Conservation (phyloP, 1,284 basidiomycete genomes). For the Coniferiporia sulphurascens region DNA sequence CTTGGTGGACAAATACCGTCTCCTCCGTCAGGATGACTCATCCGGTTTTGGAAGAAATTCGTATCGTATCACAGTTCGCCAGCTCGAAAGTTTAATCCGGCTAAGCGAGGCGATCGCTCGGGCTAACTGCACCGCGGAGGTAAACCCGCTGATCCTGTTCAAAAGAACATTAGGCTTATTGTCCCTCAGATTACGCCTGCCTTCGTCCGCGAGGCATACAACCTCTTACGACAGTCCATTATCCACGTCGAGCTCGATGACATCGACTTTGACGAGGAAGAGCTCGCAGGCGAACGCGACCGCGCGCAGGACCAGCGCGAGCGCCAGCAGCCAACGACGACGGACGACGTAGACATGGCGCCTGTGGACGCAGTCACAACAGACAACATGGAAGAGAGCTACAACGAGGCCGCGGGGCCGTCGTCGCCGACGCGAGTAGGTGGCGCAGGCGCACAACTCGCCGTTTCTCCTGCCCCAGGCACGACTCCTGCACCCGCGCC, state of each 20-base stretch:
- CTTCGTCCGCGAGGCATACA: slow-evolving; percentile 95
- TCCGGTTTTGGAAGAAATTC: slow-evolving; percentile 86
- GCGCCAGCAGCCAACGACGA: slow-evolving; percentile 21
- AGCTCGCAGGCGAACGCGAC: slow-evolving; percentile 54
- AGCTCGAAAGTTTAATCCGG: slow-evolving; percentile 96
- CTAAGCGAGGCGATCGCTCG: slow-evolving; percentile 95
- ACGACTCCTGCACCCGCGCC: slow-evolving; percentile 27
- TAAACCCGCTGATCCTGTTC: slow-evolving; percentile 28
- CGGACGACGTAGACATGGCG: slow-evolving; percentile 58
- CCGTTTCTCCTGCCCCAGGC: slow-evolving; percentile 37
- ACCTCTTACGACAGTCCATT: slow-evolving; percentile 92
- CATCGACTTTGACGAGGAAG: slow-evolving; percentile 95
- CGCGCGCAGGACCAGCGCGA: slow-evolving; percentile 26
- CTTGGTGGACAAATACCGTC: slow-evolving; percentile 94
- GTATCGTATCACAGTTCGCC: slow-evolving; percentile 94
- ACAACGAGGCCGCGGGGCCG: slow-evolving; percentile 31
- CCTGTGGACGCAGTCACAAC: slow-evolving; percentile 50
- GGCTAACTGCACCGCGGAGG: slow-evolving; percentile 91
- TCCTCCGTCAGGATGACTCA: slow-evolving; percentile 89
- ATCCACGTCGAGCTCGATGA: slow-evolving; percentile 99
- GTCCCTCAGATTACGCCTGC: slow-evolving; percentile 75
- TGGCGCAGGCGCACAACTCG: slow-evolving; percentile 29
- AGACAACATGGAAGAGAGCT: slow-evolving; percentile 56
- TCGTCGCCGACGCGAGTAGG: slow-evolving; percentile 23
- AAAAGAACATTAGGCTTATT: not conserved